Evolutionary conservation across 495 filamentous ascomycete genomes (phyloP).

Genomic region (Glonium stellatum): DNA sequence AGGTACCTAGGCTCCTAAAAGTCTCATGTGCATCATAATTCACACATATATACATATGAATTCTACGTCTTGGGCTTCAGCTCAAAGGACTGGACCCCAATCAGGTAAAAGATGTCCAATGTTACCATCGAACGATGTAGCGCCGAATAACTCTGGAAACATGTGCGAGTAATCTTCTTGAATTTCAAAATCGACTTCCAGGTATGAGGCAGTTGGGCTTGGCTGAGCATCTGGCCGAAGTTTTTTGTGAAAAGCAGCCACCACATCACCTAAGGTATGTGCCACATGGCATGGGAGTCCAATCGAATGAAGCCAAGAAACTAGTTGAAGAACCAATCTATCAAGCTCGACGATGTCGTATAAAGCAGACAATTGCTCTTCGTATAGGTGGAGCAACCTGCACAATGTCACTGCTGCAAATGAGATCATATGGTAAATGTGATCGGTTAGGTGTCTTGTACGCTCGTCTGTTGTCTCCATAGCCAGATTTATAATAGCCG

Average conservation of each 20-base stretch:
- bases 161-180: conserved; percentile 19
- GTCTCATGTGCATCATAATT: too few relatives aligned
- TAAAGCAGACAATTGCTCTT: conserved; percentile 29
- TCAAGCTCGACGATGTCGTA: conserved; percentile 36
- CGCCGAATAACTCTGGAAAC: conserved; percentile 19
- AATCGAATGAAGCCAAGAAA: conserved; percentile 41
- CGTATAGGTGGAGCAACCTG: conserved; percentile 37
- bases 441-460: conserved; percentile 42
- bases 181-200: conserved; percentile 12
- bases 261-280: conserved; percentile 40
- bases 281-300: conserved; percentile 43
- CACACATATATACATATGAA: too few relatives aligned
- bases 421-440: conserved; percentile 47
- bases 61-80: too few relatives aligned
- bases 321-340: conserved; percentile 32
- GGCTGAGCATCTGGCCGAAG: conserved; percentile 18
- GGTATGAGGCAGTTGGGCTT: conserved; percentile 14
- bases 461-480: conserved; percentile 44
- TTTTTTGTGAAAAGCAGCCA: conserved; percentile 26
- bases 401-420: conserved; percentile 43
- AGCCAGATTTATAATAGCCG: conserved; percentile 39
- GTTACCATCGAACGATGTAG: conserved; percentile 1
- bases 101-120: conserved; percentile 15
- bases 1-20: too few relatives aligned
- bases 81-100: conserved; percentile 8